phyloP scores from a whole-genome alignment of 2,329 filamentous ascomycete genomes.

The Graphium sp. region DNA sequence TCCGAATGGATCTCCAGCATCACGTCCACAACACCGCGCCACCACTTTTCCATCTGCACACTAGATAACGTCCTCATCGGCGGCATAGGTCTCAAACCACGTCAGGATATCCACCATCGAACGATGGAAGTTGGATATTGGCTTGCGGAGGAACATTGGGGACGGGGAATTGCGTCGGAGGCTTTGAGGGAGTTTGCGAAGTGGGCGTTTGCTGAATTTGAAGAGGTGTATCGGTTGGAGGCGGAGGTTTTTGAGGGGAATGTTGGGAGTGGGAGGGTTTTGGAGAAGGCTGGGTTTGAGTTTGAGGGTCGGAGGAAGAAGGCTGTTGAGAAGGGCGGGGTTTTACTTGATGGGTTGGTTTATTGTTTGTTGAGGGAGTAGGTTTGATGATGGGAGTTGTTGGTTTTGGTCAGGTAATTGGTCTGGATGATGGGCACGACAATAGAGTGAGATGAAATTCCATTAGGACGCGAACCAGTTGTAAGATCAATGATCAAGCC shows the following conservation, averaged over 20 bases:
- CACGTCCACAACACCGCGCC: slow-evolving; percentile 6
- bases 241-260: slow-evolving; percentile 20
- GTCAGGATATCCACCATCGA: slow-evolving; percentile 19
- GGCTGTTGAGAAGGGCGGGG: slow-evolving; percentile 22
- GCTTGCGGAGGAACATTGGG: slow-evolving; percentile 23
- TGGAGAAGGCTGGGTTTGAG: slow-evolving; percentile 23
- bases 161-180: slow-evolving; percentile 24
- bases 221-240: slow-evolving; percentile 22
- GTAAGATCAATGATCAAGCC: too few relatives aligned
- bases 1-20: slow-evolving; percentile 10
- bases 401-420: too few relatives aligned
- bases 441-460: too few relatives aligned
- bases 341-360: slow-evolving; percentile 17
- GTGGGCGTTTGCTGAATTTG: slow-evolving; percentile 26
- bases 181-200: slow-evolving; percentile 17
- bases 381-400: too few relatives aligned
- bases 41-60: slow-evolving; percentile 18
- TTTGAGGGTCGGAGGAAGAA: slow-evolving; percentile 24
- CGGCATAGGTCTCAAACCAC: slow-evolving; percentile 19
- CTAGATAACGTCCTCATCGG: slow-evolving; percentile 19
- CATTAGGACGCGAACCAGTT: too few relatives aligned
- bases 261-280: slow-evolving; percentile 20
- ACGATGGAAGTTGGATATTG: slow-evolving; percentile 33
- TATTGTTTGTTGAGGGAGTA: slow-evolving; percentile 18
- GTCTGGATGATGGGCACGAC: too few relatives aligned